phyloP scores from a whole-genome alignment of 768 basidiomycete genomes.

The Serendipita sp. region DNA sequence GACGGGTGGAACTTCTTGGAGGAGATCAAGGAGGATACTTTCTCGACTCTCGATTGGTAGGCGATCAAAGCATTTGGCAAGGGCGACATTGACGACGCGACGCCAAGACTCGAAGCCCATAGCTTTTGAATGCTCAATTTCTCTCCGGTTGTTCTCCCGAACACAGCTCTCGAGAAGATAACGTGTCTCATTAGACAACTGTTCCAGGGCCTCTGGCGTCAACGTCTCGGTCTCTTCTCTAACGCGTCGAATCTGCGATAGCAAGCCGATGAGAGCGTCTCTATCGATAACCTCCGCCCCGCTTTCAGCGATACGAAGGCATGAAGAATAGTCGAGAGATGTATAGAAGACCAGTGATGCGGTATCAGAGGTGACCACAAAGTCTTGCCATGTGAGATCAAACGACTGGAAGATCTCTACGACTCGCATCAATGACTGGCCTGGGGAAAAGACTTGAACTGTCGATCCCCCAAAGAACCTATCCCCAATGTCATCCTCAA shows the following conservation, averaged over 20 bases:
- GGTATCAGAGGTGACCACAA: slow-evolving; percentile 34
- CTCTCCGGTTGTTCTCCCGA: slow-evolving; percentile 75
- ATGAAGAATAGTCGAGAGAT: slow-evolving; percentile 52
- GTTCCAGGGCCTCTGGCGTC: slow-evolving; percentile 45
- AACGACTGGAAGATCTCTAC: slow-evolving; percentile 80
- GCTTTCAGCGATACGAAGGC: slow-evolving; percentile 45
- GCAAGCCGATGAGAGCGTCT: slow-evolving; percentile 49
- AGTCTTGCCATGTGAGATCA: slow-evolving; percentile 79
- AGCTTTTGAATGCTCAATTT: slow-evolving; percentile 55
- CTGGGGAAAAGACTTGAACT: slow-evolving; percentile 24
- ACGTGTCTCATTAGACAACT: slow-evolving; percentile 47
- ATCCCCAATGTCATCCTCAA: slow-evolving; percentile 33
- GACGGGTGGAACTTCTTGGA: slow-evolving; percentile 61
- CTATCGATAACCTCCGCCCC: slow-evolving; percentile 79
- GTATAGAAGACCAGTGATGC: slow-evolving; percentile 36
- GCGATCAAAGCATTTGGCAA: slow-evolving; percentile 74
- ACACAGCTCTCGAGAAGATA: slow-evolving; percentile 76
- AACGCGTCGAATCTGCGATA: slow-evolving; percentile 40
- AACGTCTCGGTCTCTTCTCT: slow-evolving; percentile 15
- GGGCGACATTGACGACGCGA: slow-evolving; percentile 63
- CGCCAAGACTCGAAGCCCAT: slow-evolving; percentile 74
- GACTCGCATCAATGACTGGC: slow-evolving; percentile 70
- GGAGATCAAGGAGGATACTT: slow-evolving; percentile 77
- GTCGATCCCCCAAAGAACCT: slow-evolving; percentile 41
- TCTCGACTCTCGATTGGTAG: slow-evolving; percentile 72